Percentiles rank a stretch among this genome's conserved stretches.
These are phyloP conservation scores for Acer saccharum DNA, from an alignment of 345 rosid species.

Conservation along the genomic window DNA sequence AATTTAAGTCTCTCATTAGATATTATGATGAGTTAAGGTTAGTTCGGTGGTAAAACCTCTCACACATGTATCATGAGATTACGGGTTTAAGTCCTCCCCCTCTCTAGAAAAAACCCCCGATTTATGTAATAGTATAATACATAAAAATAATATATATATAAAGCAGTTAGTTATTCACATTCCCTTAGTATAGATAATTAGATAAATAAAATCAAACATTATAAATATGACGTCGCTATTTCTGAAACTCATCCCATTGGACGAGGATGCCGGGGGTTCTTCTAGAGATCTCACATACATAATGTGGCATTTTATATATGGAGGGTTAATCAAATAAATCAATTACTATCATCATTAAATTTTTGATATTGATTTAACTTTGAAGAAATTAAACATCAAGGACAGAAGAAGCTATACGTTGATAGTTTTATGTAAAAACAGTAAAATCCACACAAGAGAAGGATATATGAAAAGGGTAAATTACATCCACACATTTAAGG, in stretches of 20 bases:
- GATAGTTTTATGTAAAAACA: background rate
- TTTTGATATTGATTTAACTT: conserved; percentile 8
- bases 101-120: accelerated
- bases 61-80: too few relatives aligned
- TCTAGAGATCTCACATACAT: background rate
- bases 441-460: background rate
- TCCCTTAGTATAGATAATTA: too few relatives aligned
- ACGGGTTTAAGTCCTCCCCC: too few relatives aligned
- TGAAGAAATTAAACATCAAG: background rate
- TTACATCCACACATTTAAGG: too few relatives aligned
- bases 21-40: too few relatives aligned
- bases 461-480: conserved; percentile 26
- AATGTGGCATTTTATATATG: background rate
- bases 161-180: too few relatives aligned
- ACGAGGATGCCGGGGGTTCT: too few relatives aligned
- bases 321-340: conserved; percentile 4
- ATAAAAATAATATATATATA: too few relatives aligned
- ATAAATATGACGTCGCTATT: background rate
- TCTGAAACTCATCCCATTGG: too few relatives aligned
- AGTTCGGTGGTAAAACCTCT: too few relatives aligned
- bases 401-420: background rate
- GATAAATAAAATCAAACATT: background rate
- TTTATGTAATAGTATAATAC: too few relatives aligned
- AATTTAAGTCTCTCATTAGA: too few relatives aligned
- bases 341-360: conserved; percentile 1